Conservation (phyloP, 331 rosid genomes). For the Stylosanthes scabra region DNA sequence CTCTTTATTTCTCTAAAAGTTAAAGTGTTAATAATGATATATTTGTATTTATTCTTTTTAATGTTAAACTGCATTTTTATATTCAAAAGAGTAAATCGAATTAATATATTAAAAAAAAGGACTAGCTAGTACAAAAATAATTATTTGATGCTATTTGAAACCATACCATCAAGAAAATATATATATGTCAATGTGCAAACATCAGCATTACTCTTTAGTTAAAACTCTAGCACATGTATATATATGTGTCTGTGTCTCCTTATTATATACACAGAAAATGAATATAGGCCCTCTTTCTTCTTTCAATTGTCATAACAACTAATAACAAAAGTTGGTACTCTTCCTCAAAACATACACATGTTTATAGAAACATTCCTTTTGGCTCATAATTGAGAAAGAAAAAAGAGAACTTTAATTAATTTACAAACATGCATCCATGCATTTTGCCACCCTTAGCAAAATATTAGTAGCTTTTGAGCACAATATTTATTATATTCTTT, state of each 20-base stretch:
- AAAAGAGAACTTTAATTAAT: not conserved
- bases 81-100: no score
- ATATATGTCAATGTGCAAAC: not conserved
- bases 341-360: not conserved
- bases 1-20: no score
- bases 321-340: not conserved
- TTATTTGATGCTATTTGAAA: no score
- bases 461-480: constrained; percentile 23
- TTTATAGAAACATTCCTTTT: constrained; percentile 22
- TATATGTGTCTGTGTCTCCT: not conserved
- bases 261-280: not conserved
- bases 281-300: not conserved
- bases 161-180: no score
- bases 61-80: no score
- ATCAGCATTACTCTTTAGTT: constrained; percentile 34
- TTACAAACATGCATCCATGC: not conserved
- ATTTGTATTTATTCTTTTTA: no score
- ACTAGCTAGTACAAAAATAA: no score
- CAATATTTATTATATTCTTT: constrained; percentile 20
- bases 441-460: constrained; percentile 20
- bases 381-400: constrained; percentile 9
- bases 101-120: no score
- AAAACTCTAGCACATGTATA: not conserved
- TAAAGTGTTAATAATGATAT: no score
- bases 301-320: constrained; percentile 9